A percentile compares a stretch with the other conserved stretches of the same genome.
These are phyloP conservation scores for Ajuga chamaepitys DNA, from an alignment of 257 asterid species.

Conservation along the genomic window DNA sequence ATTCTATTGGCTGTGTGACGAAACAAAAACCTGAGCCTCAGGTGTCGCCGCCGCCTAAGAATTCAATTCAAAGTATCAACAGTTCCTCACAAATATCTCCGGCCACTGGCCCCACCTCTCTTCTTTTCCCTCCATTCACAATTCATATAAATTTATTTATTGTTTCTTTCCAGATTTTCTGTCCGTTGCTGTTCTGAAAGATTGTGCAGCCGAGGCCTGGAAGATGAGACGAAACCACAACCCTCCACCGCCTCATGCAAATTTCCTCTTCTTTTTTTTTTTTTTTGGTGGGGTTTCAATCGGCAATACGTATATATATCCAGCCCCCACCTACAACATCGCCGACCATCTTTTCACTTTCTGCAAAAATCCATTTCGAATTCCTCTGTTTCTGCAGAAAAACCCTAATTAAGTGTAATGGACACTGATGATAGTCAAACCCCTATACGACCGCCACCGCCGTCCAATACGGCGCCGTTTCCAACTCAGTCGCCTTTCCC, in stretches of 20 bases:
- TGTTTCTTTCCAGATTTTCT: background rate
- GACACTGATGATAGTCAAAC: constrained; percentile 22
- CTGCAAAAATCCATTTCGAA: background rate
- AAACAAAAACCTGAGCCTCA: constrained; percentile 3
- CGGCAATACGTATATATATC: constrained; percentile 47
- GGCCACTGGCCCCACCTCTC: constrained; percentile 12
- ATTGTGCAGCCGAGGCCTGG: background rate
- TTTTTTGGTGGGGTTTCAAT: constrained; percentile 1
- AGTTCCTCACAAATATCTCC: constrained; percentile 22
- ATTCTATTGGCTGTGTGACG: constrained; percentile 16
- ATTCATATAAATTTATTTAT: background rate
- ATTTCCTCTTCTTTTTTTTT: constrained; percentile 16
- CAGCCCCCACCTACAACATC: constrained; percentile 5
- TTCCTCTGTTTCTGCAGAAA: background rate
- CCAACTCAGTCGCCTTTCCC: constrained; percentile 7
- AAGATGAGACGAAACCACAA: constrained; percentile 17
- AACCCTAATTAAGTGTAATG: constrained; percentile 19
- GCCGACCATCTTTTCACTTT: constrained; percentile 20
- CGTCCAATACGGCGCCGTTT: constrained; percentile 2
- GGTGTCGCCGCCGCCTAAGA: constrained; percentile 17
- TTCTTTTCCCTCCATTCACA: background rate
- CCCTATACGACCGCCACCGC: background rate
- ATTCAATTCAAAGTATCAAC: constrained; percentile 11
- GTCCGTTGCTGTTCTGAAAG: background rate
- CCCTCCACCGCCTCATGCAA: constrained; percentile 49